These are phyloP conservation scores for Pilobolus umbonatus DNA, from an alignment of 192 early-diverging fungal species.

Conservation along the genomic window DNA sequence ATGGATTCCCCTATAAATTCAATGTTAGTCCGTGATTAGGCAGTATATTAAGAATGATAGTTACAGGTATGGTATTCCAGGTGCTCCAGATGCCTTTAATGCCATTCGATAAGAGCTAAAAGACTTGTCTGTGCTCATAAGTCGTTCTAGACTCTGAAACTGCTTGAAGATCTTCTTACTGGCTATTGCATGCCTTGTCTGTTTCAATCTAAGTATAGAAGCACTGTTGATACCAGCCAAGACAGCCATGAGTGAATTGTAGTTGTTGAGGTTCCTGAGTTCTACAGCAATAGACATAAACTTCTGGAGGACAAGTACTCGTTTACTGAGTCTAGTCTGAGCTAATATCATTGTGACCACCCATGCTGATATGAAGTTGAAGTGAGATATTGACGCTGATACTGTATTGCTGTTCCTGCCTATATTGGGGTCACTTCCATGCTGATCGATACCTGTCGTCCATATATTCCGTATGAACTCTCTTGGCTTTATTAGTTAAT, in stretches of 20 bases:
- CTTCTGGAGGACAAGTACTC: constrained; percentile 62
- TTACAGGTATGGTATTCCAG: constrained; percentile 77
- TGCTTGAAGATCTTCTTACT: constrained; percentile 47
- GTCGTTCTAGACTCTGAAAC: constrained; percentile 55
- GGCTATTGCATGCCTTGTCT: constrained; percentile 51
- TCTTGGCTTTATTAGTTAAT: background rate
- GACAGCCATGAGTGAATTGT: constrained; percentile 74
- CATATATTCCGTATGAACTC: constrained; percentile 12
- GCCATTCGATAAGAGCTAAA: constrained; percentile 70
- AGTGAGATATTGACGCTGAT: constrained; percentile 62
- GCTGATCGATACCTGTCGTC: background rate
- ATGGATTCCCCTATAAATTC: constrained; percentile 44
- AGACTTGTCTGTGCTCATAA: constrained; percentile 66
- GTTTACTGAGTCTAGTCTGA: constrained; percentile 56
- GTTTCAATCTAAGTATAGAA: constrained; percentile 56
- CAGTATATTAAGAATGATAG: constrained; percentile 12
- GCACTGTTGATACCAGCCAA: constrained; percentile 66
- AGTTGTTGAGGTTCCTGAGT: constrained; percentile 65
- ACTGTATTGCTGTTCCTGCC: constrained; percentile 23
- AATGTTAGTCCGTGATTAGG: background rate
- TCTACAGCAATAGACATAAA: constrained; percentile 67
- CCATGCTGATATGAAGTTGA: constrained; percentile 75
- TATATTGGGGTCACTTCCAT: background rate
- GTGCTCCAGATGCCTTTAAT: constrained; percentile 49
- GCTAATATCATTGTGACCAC: constrained; percentile 63